Conservation (phyloP, 2,329 filamentous ascomycete genomes). For the Phoma herbarum region DNA sequence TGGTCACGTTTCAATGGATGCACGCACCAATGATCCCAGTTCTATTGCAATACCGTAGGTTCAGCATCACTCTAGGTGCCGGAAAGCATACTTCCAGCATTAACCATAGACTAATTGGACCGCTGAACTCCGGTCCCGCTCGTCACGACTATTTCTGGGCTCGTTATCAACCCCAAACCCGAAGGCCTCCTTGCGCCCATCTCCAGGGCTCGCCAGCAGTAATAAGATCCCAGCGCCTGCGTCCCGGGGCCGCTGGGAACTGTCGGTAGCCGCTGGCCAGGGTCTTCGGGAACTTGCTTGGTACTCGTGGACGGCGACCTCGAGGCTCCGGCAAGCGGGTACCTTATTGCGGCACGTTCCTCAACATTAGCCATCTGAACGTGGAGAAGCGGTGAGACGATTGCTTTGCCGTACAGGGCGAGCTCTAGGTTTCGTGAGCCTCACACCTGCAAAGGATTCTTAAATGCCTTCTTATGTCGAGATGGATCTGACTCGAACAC, state of each 20-base stretch:
- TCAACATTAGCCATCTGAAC: background rate
- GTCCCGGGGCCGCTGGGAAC: constrained; percentile 22
- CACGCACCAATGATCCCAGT: background rate
- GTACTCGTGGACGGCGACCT: constrained; percentile 19
- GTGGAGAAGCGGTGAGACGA: constrained; percentile 14
- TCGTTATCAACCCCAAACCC: background rate
- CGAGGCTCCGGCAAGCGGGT: constrained; percentile 9
- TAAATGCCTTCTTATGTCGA: background rate
- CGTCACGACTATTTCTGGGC: background rate
- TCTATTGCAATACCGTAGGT: background rate
- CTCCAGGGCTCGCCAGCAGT: background rate
- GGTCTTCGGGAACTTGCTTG: constrained; percentile 1
- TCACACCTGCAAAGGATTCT: background rate
- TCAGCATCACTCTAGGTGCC: too few relatives aligned
- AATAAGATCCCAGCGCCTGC: background rate
- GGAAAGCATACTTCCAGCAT: too few relatives aligned
- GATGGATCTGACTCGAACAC: background rate
- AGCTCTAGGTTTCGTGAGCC: background rate
- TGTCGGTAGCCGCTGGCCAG: constrained; percentile 3
- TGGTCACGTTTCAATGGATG: background rate
- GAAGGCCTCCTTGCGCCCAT: background rate
- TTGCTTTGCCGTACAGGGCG: background rate
- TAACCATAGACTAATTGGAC: background rate
- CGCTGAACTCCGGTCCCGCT: constrained; percentile 6
- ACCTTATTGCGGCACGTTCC: constrained; percentile 20